Base-by-base conservation (phyloP, 106 monocot genomes). In the Hemerocallis citrina region DNA sequence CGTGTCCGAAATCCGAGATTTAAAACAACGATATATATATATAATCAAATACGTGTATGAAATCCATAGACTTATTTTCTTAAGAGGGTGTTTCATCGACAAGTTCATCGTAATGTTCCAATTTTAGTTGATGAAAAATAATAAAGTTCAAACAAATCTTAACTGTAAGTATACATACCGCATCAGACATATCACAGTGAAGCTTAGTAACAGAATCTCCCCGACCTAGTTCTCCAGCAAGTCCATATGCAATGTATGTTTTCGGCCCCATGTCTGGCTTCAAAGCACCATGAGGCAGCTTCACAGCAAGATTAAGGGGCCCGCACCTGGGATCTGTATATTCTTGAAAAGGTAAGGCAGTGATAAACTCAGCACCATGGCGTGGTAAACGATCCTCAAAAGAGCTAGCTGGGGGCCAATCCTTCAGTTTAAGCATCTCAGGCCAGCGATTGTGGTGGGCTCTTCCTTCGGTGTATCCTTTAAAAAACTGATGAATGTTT, bases 161-260 rank as follows among this genome's bases (percentile, higher is more conserved):
- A n/a, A n/a, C n/a, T n/a, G n/a, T n/a, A 57, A 57, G 1, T 10
- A 17, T 61, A 44, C 67, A 31, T 77, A 96, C 95, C 73, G 91
- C 90, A 75, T 96, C 96, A 79, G 90, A 79, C 90, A 96, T 96
- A 68, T 96, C 91, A 49, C 79, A 96, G 49, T 96, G 96, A 70
- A 96, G 96, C 64, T 96, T 96, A 19, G 96, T 96, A 35, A 96
- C 87, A 35, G 96, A 96, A 87, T 96, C 96, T 11, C 96, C 96
- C 39, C 83, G 68, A 20, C 81, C 96, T 13, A 96, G 49, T 64
- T 96, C 96, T 57, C 87, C 65, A 59, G 60, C 23, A 64, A 72
- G 62, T 37, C 96, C 96, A 87, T 96, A 96, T 34, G 96, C 96
- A 72, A 96, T 87, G 47, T 91, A 96, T 22, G 96, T 77, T 64